phyloP scores from a whole-genome alignment of 1,284 basidiomycete species.

The Coniophora puteana region DNA sequence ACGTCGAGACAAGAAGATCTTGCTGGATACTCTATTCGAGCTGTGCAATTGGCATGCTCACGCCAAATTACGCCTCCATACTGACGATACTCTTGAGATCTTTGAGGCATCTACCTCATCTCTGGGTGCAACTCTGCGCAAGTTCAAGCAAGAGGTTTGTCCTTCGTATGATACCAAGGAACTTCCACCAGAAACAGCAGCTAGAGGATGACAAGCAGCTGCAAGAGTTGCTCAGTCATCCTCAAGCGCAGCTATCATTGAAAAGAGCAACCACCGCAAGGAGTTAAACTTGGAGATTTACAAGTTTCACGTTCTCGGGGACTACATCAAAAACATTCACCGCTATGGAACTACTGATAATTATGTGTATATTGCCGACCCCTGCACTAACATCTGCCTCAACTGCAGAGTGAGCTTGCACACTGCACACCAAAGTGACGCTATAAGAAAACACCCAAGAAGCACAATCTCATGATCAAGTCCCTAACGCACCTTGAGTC shows the following conservation, averaged over 20 bases:
- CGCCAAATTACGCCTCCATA: conserved; percentile 21
- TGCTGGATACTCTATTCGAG: conserved; percentile 12
- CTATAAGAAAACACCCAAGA: not conserved
- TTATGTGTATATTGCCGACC: too few relatives aligned
- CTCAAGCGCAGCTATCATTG: not conserved
- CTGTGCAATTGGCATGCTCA: conserved; percentile 21
- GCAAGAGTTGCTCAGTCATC: not conserved
- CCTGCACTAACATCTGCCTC: conserved; percentile 5
- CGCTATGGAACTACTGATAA: conserved; percentile 19
- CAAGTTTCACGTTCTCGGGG: conserved; percentile 22
- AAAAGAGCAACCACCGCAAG: conserved; percentile 6
- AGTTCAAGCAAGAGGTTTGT: conserved; percentile 10
- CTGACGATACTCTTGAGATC: conserved; percentile 2
- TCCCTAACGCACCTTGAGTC: not conserved
- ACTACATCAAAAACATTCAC: conserved; percentile 13
- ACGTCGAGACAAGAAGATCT: conserved; percentile 12
- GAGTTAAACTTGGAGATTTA: conserved; percentile 20
- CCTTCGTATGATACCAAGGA: conserved; percentile 1
- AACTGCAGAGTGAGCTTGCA: conserved; percentile 13
- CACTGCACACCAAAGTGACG: conserved; percentile 3
- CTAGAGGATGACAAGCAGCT: not conserved
- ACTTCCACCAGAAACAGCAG: conserved; percentile 8
- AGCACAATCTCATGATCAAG: not conserved
- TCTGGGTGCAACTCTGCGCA: conserved; percentile 2
- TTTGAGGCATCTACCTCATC: not conserved